Evolutionary conservation across 768 basidiomycete genomes (phyloP), one percentile per base, ranked within the genome.

Genomic region (Amanita rubescens): DNA sequence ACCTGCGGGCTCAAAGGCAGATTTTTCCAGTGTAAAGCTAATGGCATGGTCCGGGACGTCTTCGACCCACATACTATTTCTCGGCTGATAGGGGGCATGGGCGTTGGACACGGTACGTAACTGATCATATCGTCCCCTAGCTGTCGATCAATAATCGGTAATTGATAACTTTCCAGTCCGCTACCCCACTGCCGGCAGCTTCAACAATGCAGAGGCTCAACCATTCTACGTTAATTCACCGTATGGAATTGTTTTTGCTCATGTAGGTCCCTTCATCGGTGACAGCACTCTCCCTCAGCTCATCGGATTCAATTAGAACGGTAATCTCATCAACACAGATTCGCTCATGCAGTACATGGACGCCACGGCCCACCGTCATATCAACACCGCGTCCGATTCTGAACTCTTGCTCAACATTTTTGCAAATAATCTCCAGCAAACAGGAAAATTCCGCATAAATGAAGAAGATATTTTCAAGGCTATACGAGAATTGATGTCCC

Each of bases 211-310:
- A 10, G 96, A 99, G 67, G 94, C 96, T 7, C 96, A 99, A 65
- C 96, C 96, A 1, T 99, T 99, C 77, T 99, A 99, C 66, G 96
- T 99, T 62, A 99, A 99, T 73, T 95, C 94, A n/a, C 96, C 96
- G 3, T 99, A 98, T 67, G 96, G 96, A 49, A 95, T 99, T 64
- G 92, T 94, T 57, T 88, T 99, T 65, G 96, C 91, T 17, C 95
- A 99, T 76, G 95, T 94, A 67, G 58, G 86, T 75, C 24, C 24
- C 32, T 20, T 45, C 50, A 25, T 10, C 11, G 39, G 43, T 32
- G 43, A 45, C 46, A 34, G 25, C 51, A 17, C 27, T 49, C 3
- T 5, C 50, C 43, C 42, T 17, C 57, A 5, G n/a, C 25, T 55
- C 48, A 59, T 22, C 49, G 53, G 47, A 55, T 15, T 22, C 53